Percentiles rank a stretch among this genome's conserved stretches.
phyloP scores from a whole-genome alignment of 2,329 filamentous ascomycete species.

The Myriosclerotinia scirpicola region DNA sequence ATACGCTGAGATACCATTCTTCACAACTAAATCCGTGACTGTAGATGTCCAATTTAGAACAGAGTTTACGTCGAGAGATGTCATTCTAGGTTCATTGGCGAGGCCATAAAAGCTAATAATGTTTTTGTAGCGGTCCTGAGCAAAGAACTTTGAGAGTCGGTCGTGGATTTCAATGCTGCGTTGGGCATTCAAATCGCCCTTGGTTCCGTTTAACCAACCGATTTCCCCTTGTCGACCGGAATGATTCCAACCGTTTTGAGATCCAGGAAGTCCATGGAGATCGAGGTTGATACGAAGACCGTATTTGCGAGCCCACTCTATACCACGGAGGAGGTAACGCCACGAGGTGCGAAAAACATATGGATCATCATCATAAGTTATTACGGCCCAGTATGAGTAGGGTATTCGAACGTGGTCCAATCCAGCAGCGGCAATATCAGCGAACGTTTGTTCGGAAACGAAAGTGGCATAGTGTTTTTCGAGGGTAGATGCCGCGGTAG shows the following conservation, averaged over 20 bases:
- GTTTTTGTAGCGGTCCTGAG: slow-evolving; percentile 89
- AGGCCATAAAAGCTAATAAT: slow-evolving; percentile 91
- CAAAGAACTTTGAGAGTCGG: slow-evolving; percentile 85
- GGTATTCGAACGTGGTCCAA: slow-evolving; percentile 97
- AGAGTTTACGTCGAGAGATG: slow-evolving; percentile 58
- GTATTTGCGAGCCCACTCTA: slow-evolving; percentile 92
- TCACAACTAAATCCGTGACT: slow-evolving; percentile 70
- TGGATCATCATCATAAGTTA: slow-evolving; percentile 79
- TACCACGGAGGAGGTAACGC: slow-evolving; percentile 88
- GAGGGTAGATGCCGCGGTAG: slow-evolving; percentile 63
- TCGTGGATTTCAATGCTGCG: slow-evolving; percentile 86
- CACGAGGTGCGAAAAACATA: slow-evolving; percentile 86
- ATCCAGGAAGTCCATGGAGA: slow-evolving; percentile 85
- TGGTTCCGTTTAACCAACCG: slow-evolving; percentile 86
- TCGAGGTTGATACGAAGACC: slow-evolving; percentile 92
- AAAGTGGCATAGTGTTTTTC: slow-evolving; percentile 92
- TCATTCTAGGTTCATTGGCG: slow-evolving; percentile 92
- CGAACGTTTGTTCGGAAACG: slow-evolving; percentile 80
- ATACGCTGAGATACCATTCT: slow-evolving; percentile 71
- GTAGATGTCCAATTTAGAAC: slow-evolving; percentile 79
- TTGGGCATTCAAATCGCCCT: slow-evolving; percentile 75
- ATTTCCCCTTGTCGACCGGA: slow-evolving; percentile 80
- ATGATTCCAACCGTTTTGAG: slow-evolving; percentile 98
- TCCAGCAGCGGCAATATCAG: slow-evolving; percentile 80
- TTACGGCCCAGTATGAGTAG: slow-evolving; percentile 92